Evolutionary conservation across 345 rosid genomes (phyloP), one percentile per base, ranked within the genome.

Genomic region (Durio zibethinus): DNA sequence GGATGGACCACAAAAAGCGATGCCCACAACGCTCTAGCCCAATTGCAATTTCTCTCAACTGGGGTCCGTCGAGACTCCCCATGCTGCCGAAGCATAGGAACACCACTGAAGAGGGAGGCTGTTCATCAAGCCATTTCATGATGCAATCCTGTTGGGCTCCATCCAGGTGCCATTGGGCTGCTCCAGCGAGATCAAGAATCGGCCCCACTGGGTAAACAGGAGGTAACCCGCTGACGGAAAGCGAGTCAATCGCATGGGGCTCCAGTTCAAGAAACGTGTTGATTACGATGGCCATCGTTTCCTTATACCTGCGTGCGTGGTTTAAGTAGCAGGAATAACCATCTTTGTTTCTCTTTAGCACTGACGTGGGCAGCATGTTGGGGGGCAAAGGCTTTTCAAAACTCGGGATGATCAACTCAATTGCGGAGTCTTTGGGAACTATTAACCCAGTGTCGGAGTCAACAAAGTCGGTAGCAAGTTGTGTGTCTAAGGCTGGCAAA

Each of bases 231-330:
- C 48, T 61, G 4, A 11, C 18, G 4, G 42, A 36, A 15, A 78
- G 27, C 12, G 84, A 68, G 56, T 11, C 25, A 5, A 84, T 61
- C n/a, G 89, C 82, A 12, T 60, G 66, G 2, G 70, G 70, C 57
- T 86, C 89, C 16, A 86, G 83, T 27, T 80, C 89, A 12, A 10
- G 53, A 57, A 78, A 84, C 20, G 89, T 82, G 72, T 86, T 86
- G 5, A 86, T 76, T 1, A 82, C 74, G 10, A 83, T 75, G 0
- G 87, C 86, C 21, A 73, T 31, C 14, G 82, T 73, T 59, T 76
- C 65, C 15, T 1, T 45, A 20, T 69, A 84, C 77, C 82, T 84
- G 9, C 65, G 21, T 0, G 80, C 83, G 36, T 84, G 82, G 27
- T 35, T 5, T 2, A 73, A 16, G 59, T 20, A 80, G 77, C 84